Conservation (phyloP, 345 rosid genomes). For the Citrus sinensis region DNA sequence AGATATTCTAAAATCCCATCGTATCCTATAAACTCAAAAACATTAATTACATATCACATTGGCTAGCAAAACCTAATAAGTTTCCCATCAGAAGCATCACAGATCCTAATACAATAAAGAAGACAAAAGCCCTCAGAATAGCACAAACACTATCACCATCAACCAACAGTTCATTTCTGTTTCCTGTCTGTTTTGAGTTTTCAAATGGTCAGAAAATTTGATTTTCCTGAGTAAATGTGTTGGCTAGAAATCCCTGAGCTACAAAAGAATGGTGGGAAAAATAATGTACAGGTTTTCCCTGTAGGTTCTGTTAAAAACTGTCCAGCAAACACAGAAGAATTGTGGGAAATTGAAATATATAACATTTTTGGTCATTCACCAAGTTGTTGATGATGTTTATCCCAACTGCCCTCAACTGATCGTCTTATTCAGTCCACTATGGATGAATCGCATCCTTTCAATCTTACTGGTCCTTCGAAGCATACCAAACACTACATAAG, state of each 20-base stretch:
- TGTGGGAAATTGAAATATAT: neutral
- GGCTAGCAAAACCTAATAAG: neutral
- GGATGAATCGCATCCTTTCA: neutral
- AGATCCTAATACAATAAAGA: neutral
- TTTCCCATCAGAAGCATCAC: neutral
- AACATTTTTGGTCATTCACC: neutral
- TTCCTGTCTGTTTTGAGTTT: neutral
- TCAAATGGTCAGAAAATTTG: neutral
- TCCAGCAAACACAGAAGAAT: neutral
- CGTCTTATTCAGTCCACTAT: neutral
- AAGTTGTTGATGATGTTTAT: neutral
- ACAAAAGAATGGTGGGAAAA: neutral
- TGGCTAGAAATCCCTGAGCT: neutral
- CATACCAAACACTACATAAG: neutral
- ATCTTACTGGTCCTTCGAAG: neutral
- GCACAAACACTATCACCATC: neutral
- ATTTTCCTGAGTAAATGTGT: neutral
- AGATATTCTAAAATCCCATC: neutral
- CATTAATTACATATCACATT: neutral
- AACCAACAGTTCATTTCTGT: neutral
- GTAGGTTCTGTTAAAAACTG: neutral
- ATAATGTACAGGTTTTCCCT: neutral
- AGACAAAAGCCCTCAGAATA: neutral
- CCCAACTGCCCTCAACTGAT: neutral
- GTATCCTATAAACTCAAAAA: neutral